Evolutionary conservation across 352 stramenopile genomes (phyloP), one percentile per base, ranked within the genome.

Genomic region (Phytophthora sp.): DNA sequence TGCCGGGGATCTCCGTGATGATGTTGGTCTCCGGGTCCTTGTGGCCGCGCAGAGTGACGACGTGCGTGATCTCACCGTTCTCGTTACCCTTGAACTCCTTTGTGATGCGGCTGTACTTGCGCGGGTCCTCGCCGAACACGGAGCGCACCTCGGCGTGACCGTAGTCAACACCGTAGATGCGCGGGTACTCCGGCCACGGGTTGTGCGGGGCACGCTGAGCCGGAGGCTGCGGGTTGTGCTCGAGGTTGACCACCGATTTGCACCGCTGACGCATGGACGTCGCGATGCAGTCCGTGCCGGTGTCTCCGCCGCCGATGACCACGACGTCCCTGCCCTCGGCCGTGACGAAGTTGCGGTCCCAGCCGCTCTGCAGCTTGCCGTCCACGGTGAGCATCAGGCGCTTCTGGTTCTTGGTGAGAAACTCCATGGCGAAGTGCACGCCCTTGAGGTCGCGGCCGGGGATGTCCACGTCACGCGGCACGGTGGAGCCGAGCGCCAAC

Each of bases 361-460:
- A 98, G 48, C 94, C 90, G 38, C 94, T 98, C 82, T 99, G 84
- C 13, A 99, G 79, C 54, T 96, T 98, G 51, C 95, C 95, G 54
- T 98, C 95, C 48, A 97, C 87, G 5, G 94, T 99, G 58, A 98
- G 84, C 23, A 99, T 78, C 13, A 99, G 75, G 10, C 94, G 90
- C 76, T 99, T 99, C 72, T 99, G 96, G 74, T 99, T 99, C 78
- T 97, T 95, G 15, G 96, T 99, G 21, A 99, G 80, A 59, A 99
- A 99, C 68, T 98, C 94, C 95, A 98, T 98, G 7, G 94, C 96
- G 77, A 98, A 99, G 79, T 99, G 95, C 53, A 99, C 84, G 38
- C 96, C 96, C 71, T 98, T 98, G 48, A 98, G 82, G 39, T 99
- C 61, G 28, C 87, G 80, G 5, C 87, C 88, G 0, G 86, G 84